A percentile compares a stretch with the other conserved stretches of the same genome.
phyloP scores from a whole-genome alignment of 192 early-diverging fungal genomes.

The Lunasporangiospora selenospora region DNA sequence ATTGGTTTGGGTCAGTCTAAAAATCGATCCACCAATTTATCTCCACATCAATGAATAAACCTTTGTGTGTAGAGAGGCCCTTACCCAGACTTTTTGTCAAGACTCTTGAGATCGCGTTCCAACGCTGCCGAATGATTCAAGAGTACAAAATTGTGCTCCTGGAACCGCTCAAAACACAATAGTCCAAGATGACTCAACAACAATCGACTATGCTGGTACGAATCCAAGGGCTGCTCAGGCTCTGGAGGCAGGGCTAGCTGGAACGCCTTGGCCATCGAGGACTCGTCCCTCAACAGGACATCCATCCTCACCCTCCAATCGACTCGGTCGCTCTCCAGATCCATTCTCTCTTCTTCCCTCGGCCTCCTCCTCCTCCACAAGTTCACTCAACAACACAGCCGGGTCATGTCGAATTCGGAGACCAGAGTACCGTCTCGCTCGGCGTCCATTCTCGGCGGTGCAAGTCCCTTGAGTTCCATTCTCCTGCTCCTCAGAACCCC shows the following conservation, averaged over 20 bases:
- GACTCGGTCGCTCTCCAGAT: slow-evolving; percentile 7
- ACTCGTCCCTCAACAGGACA: slow-evolving; percentile 39
- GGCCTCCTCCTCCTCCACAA: too few relatives aligned
- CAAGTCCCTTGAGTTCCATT: too few relatives aligned
- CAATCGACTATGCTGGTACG: slow-evolving; percentile 70
- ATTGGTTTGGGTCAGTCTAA: slow-evolving; percentile 53
- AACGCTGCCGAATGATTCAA: slow-evolving; percentile 71
- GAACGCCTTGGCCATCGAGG: slow-evolving; percentile 60
- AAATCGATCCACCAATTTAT: slow-evolving; percentile 3
- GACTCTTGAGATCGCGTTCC: slow-evolving; percentile 74
- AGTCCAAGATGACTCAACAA: slow-evolving; percentile 81
- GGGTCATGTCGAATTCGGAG: too few relatives aligned
- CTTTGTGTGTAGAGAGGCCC: slow-evolving; percentile 1
- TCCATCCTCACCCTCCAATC: slow-evolving; percentile 9
- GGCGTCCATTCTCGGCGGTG: too few relatives aligned
- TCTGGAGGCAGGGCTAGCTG: slow-evolving; percentile 54
- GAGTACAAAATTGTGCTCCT: slow-evolving; percentile 70
- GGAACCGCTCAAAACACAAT: slow-evolving; percentile 75
- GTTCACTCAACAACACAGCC: too few relatives aligned
- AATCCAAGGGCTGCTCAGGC: slow-evolving; percentile 53
- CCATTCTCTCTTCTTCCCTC: too few relatives aligned
- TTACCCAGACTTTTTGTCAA: slow-evolving; percentile 83
- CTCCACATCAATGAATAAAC: background rate
- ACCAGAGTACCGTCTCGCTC: too few relatives aligned
- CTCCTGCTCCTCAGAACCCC: too few relatives aligned